These are phyloP conservation scores for Cytospora piceicola DNA, from an alignment of 2,329 filamentous ascomycete species.

Conservation along the genomic window DNA sequence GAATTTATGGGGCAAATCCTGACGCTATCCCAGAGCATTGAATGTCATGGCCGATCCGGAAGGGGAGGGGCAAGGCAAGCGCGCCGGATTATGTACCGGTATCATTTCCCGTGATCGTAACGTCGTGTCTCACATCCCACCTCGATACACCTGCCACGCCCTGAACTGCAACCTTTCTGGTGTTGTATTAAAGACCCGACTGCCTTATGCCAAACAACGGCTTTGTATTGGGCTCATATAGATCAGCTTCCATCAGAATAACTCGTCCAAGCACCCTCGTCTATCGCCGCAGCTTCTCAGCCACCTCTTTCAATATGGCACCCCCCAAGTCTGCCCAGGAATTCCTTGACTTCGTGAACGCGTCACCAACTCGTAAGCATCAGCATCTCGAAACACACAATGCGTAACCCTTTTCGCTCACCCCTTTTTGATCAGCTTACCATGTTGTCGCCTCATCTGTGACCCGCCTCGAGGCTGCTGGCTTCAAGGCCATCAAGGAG, in stretches of 20 bases:
- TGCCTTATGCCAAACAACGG: conserved; percentile 23
- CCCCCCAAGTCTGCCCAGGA: conserved; percentile 22
- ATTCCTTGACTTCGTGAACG: conserved; percentile 25
- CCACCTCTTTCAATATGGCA: conserved; percentile 32
- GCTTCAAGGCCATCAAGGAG: conserved; percentile 88
- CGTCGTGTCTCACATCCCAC: background rate
- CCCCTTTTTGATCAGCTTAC: conserved; percentile 67
- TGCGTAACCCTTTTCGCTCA: background rate
- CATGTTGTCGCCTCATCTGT: conserved; percentile 86
- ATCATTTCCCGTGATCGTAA: background rate
- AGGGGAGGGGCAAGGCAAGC: conserved; percentile 1
- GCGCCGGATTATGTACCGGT: background rate
- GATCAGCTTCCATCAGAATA: conserved; percentile 3
- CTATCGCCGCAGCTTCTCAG: conserved; percentile 22
- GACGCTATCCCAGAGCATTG: background rate
- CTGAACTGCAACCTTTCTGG: background rate
- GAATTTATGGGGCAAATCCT: background rate
- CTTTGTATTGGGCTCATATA: conserved; percentile 10
- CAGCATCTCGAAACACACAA: background rate
- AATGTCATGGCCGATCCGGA: conserved; percentile 1
- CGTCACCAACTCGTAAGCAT: conserved; percentile 31
- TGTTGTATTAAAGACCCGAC: background rate
- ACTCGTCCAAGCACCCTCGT: background rate
- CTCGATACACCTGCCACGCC: background rate
- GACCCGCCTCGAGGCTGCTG: conserved; percentile 75